phyloP scores from a whole-genome alignment of 257 asterid species.

The Solanum acaule region DNA sequence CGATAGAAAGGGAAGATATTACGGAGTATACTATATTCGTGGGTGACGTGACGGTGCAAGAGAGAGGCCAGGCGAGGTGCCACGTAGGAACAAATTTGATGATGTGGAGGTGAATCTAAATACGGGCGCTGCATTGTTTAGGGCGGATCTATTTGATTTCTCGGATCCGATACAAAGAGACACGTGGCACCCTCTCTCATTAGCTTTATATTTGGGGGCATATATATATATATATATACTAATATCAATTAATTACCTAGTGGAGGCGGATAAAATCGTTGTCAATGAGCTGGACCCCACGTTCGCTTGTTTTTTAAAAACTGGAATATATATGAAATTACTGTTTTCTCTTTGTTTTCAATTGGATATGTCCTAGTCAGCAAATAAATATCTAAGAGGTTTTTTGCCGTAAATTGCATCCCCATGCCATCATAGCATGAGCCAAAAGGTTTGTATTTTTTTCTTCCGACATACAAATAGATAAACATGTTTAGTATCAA shows the following conservation, averaged over 20 bases:
- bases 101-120: slow-evolving; percentile 26
- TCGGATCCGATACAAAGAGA: slow-evolving; percentile 14
- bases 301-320: neutral
- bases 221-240: too few relatives aligned
- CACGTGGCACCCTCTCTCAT: slow-evolving; percentile 17
- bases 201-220: slow-evolving; percentile 10
- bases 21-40: slow-evolving; percentile 4
- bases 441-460: neutral
- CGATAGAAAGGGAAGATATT: slow-evolving; percentile 1
- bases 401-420: neutral
- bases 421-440: neutral
- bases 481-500: too few relatives aligned
- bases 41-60: slow-evolving; percentile 27
- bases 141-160: slow-evolving; percentile 17
- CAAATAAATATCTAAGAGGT: neutral
- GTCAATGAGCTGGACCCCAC: neutral
- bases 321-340: neutral
- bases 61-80: slow-evolving; percentile 1
- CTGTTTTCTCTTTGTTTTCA: neutral
- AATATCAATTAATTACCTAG: neutral
- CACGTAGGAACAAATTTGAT: neutral
- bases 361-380: neutral
- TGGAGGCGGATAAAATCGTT: neutral
- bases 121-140: slow-evolving; percentile 12
- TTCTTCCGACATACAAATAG: too few relatives aligned